Percentiles rank a stretch among this genome's conserved stretches.
phyloP scores from a whole-genome alignment of 2,329 filamentous ascomycete species.

The Sphaerostilbella broomeana region DNA sequence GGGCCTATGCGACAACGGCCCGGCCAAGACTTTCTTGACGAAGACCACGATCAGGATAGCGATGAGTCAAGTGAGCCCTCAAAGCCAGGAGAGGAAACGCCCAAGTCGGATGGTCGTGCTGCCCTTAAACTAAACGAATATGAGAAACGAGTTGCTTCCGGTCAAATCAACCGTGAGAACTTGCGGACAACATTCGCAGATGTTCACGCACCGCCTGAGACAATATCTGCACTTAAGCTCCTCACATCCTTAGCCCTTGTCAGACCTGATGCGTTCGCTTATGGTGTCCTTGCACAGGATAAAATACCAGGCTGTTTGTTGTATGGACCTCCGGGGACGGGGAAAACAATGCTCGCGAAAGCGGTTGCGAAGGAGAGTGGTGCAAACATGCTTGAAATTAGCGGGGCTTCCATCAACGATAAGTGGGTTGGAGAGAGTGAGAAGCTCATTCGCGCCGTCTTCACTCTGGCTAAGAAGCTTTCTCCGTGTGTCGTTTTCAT shows the following conservation, averaged over 20 bases:
- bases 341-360: slow-evolving; percentile 64
- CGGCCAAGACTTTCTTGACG: slow-evolving; percentile 26
- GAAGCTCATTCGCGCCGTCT: slow-evolving; percentile 91
- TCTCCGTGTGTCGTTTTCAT: slow-evolving; percentile 93
- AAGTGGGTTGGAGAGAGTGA: slow-evolving; percentile 96
- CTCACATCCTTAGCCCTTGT: slow-evolving; percentile 81
- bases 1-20: slow-evolving; percentile 27
- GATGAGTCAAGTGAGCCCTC: slow-evolving; percentile 21
- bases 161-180: slow-evolving; percentile 73
- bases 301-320: slow-evolving; percentile 84
- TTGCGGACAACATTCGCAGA: slow-evolving; percentile 84
- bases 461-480: slow-evolving; percentile 83
- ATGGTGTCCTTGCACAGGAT: slow-evolving; percentile 86
- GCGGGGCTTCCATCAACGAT: slow-evolving; percentile 85
- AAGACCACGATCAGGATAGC: slow-evolving; percentile 21
- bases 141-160: slow-evolving; percentile 74
- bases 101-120: slow-evolving; percentile 20
- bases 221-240: slow-evolving; percentile 79
- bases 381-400: slow-evolving; percentile 76
- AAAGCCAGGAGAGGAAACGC: slow-evolving; percentile 24
- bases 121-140: slow-evolving; percentile 57
- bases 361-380: slow-evolving; percentile 63
- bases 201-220: slow-evolving; percentile 75
- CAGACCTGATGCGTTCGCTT: slow-evolving; percentile 90
- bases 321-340: slow-evolving; percentile 80